Conservation (phyloP, 495 filamentous ascomycete genomes). For the Penicillium manginii region DNA sequence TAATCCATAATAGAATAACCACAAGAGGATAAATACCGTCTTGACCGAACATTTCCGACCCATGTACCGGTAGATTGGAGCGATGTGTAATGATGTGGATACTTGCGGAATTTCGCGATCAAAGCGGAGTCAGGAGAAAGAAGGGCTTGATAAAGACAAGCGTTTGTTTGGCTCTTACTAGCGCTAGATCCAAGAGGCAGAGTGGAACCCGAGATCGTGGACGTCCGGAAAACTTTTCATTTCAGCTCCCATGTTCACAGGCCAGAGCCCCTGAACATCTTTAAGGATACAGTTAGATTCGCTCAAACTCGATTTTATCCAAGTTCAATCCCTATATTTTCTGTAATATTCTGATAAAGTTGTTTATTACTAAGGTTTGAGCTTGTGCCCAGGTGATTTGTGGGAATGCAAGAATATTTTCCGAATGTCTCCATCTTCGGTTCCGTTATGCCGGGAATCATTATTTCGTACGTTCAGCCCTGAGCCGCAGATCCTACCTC, state of each 20-base stretch:
- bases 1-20: not conserved
- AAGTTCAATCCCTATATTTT: too few relatives aligned
- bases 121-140: not conserved
- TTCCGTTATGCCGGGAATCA: too few relatives aligned
- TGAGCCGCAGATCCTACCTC: too few relatives aligned
- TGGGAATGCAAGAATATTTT: too few relatives aligned
- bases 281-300: too few relatives aligned
- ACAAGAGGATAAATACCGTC: not conserved
- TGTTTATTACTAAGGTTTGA: too few relatives aligned
- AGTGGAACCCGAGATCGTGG: slow-evolving; percentile 2
- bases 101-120: not conserved
- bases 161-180: slow-evolving; percentile 2
- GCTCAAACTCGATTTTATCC: too few relatives aligned
- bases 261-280: not conserved
- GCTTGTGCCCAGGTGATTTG: too few relatives aligned
- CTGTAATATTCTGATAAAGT: too few relatives aligned
- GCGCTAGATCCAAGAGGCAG: not conserved
- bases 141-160: not conserved
- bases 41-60: not conserved
- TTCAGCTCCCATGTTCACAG: not conserved
- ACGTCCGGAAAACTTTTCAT: not conserved
- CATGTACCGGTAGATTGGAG: not conserved
- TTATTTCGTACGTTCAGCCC: too few relatives aligned
- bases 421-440: too few relatives aligned
- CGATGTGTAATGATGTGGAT: not conserved